Conservation (phyloP, 108 stramenopile species). For the Fragilariopsis cylindrus region DNA sequence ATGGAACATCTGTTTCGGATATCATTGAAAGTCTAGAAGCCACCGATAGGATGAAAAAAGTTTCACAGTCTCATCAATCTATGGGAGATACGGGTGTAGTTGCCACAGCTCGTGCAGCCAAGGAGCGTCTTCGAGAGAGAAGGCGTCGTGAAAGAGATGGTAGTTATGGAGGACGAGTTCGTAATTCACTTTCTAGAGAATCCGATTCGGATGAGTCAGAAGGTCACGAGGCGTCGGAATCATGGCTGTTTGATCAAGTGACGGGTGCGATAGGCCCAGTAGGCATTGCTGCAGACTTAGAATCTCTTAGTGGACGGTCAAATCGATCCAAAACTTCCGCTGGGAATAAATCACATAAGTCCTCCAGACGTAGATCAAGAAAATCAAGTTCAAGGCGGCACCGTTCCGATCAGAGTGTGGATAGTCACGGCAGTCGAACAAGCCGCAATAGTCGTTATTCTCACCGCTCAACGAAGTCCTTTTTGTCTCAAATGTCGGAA, state of each 20-base stretch:
- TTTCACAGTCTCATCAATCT: conserved; percentile 21
- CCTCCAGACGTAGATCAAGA: conserved; percentile 27
- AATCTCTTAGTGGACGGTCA: conserved; percentile 79
- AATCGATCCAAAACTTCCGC: conserved; percentile 63
- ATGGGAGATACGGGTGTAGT: conserved; percentile 29
- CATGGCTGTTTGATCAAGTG: conserved; percentile 85
- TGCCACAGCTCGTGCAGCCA: conserved; percentile 44
- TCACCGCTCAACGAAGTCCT: conserved; percentile 74
- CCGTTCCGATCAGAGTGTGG: conserved; percentile 46
- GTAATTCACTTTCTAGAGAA: conserved; percentile 12
- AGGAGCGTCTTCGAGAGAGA: conserved; percentile 48
- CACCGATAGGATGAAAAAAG: conserved; percentile 28
- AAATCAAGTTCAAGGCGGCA: conserved; percentile 16
- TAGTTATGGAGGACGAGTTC: conserved; percentile 5
- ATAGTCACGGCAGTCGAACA: conserved; percentile 55
- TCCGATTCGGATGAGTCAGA: conserved; percentile 42
- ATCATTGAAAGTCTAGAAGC: conserved; percentile 78
- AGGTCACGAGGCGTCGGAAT: conserved; percentile 56
- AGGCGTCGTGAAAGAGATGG: conserved; percentile 42
- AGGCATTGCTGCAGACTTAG: conserved; percentile 80
- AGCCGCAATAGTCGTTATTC: conserved; percentile 67
- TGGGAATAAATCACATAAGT: conserved; percentile 68
- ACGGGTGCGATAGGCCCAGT: conserved; percentile 81
- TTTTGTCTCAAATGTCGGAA: conserved; percentile 85
- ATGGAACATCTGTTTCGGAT: conserved; percentile 70